Conservation (phyloP, 768 basidiomycete species). For the Suillus ampliporus region DNA sequence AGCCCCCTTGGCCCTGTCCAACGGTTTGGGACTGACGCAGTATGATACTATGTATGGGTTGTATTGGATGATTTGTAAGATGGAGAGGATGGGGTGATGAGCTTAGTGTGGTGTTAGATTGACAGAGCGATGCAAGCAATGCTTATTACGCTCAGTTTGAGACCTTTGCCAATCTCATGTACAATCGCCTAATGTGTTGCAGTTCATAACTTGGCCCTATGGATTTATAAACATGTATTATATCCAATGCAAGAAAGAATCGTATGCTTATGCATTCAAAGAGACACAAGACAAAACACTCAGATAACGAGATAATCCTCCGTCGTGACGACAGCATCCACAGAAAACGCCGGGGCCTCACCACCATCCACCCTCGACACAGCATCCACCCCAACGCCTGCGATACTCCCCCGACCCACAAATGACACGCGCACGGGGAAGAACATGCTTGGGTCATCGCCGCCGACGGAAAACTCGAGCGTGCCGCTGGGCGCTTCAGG, state of each 20-base stretch:
- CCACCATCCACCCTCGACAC: constrained; percentile 59
- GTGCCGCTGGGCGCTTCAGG: constrained; percentile 73
- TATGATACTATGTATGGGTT: no score
- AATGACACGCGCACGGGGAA: constrained; percentile 93
- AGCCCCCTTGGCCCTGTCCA: no score
- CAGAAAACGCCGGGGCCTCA: constrained; percentile 59
- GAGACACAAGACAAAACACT: constrained; percentile 10
- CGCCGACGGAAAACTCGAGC: constrained; percentile 89
- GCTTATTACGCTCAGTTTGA: not conserved
- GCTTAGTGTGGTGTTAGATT: not conserved
- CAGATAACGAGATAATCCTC: constrained; percentile 64
- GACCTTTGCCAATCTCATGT: not conserved
- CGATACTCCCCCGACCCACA: constrained; percentile 79
- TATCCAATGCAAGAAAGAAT: not conserved
- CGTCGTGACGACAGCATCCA: constrained; percentile 55
- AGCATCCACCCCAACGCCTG: constrained; percentile 69
- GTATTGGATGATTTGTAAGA: no score
- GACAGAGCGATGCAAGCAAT: not conserved
- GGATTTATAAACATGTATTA: not conserved
- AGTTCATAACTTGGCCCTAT: not conserved
- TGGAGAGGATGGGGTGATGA: no score
- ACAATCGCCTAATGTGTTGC: not conserved
- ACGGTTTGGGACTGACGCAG: no score
- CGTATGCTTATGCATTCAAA: not conserved
- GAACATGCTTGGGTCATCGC: constrained; percentile 82